A percentile compares a stretch with the other conserved stretches of the same genome.
Evolutionary conservation across 148 eudicot species (phyloP).

Genomic region (Vaccinium vitisidaea): DNA sequence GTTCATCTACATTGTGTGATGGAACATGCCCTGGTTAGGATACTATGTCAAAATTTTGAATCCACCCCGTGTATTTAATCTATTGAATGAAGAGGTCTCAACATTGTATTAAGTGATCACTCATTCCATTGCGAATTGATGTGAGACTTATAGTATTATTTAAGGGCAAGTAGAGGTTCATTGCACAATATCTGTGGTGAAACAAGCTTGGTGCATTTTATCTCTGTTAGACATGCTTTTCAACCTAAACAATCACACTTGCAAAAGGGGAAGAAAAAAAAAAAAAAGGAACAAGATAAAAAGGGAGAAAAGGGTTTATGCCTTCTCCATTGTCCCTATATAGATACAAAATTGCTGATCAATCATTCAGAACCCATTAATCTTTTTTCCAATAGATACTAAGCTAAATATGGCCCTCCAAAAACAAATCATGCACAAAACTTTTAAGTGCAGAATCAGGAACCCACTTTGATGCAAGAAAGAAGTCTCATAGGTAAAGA

Average conservation of each 20-base stretch:
- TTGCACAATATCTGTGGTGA: conserved; percentile 30
- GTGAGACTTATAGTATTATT: neutral
- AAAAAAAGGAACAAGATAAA: conserved; percentile 10
- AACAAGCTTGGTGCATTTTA: conserved; percentile 28
- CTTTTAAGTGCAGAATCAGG: conserved; percentile 36
- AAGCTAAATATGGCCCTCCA: conserved; percentile 44
- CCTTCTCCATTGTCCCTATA: conserved; percentile 32
- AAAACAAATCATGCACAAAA: conserved; percentile 19
- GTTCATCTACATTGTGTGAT: neutral
- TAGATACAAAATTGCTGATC: conserved; percentile 44
- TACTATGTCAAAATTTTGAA: neutral
- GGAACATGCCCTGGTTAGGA: too few species aligned
- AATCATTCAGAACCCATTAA: conserved; percentile 21
- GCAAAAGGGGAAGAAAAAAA: neutral
- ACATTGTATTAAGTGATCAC: neutral
- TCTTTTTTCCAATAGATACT: conserved; percentile 28
- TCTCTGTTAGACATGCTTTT: neutral
- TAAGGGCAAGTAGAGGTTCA: conserved; percentile 19
- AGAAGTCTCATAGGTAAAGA: conserved; percentile 26
- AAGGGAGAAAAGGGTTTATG: conserved; percentile 25
- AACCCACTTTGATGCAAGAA: conserved; percentile 48
- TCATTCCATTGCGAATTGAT: neutral
- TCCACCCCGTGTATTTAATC: neutral
- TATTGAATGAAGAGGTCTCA: neutral
- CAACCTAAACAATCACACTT: conserved; percentile 21